Conservation (phyloP, 2,329 filamentous ascomycete species). For the Phaeoacremonium minimum region DNA sequence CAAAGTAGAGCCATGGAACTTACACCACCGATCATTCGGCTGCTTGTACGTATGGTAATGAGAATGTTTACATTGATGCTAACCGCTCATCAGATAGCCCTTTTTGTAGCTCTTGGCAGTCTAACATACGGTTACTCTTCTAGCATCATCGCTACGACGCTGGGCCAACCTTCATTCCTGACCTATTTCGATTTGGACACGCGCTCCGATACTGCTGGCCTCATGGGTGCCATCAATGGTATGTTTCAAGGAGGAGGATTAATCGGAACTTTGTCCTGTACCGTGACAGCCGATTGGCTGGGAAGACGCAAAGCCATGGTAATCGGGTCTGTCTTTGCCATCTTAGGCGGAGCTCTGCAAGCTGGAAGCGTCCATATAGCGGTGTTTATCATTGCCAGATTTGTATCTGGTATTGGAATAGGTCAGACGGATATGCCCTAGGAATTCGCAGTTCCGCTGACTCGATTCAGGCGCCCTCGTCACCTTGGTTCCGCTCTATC, state of each 20-base stretch:
- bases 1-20: too few species aligned
- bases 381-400: slow-evolving; percentile 22
- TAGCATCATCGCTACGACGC: slow-evolving; percentile 2
- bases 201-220: background rate
- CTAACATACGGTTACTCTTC: slow-evolving; percentile 2
- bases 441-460: too few species aligned
- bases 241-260: slow-evolving; percentile 8
- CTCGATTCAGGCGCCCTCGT: too few species aligned
- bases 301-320: slow-evolving; percentile 7
- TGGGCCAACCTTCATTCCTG: slow-evolving; percentile 2
- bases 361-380: slow-evolving; percentile 15
- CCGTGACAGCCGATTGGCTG: slow-evolving; percentile 6
- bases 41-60: too few species aligned
- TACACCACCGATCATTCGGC: too few species aligned
- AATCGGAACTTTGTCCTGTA: slow-evolving; percentile 4
- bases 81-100: too few species aligned
- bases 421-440: too few species aligned
- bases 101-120: slow-evolving; percentile 1
- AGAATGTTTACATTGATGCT: too few species aligned
- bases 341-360: slow-evolving; percentile 20
- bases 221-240: slow-evolving; percentile 6
- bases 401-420: slow-evolving; percentile 21
- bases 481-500: slow-evolving; percentile 25
- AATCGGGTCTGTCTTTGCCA: slow-evolving; percentile 11
- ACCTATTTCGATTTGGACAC: slow-evolving; percentile 1